Evolutionary conservation across 73 alveolate genomes (phyloP).

Genomic region (Symbiodinium natans): DNA sequence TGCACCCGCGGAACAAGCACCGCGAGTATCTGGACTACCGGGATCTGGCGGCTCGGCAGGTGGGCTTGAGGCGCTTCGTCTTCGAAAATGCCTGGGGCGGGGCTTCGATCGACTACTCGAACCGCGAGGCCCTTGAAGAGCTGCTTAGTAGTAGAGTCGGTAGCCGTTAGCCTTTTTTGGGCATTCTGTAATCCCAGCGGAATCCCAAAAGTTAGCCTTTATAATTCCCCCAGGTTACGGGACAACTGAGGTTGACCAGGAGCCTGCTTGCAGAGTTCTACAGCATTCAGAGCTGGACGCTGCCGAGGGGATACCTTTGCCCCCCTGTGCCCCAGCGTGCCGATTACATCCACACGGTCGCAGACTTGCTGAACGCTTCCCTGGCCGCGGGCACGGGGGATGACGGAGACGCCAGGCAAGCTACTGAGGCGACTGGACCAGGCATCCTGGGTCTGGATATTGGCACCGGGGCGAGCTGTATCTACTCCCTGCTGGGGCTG

Average conservation of each 20-base stretch:
- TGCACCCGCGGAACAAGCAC: constrained; percentile 90
- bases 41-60: constrained; percentile 59
- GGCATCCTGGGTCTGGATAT: not conserved
- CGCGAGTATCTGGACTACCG: constrained; percentile 73
- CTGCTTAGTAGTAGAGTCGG: too few species aligned
- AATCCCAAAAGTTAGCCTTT: too few species aligned
- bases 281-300: constrained; percentile 7
- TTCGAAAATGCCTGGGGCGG: constrained; percentile 50
- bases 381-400: not conserved
- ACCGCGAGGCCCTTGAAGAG: constrained; percentile 67
- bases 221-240: too few species aligned
- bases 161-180: too few species aligned
- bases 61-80: constrained; percentile 52
- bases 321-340: constrained; percentile 92
- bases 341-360: constrained; percentile 65
- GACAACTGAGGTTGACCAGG: too few species aligned
- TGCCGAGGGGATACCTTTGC: constrained; percentile 68
- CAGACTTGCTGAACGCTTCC: constrained; percentile 41
- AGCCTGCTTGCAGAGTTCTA: constrained; percentile 73
- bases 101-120: constrained; percentile 88
- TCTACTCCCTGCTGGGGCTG: constrained; percentile 55
- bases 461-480: constrained; percentile 75
- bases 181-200: too few species aligned
- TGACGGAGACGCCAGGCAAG: not conserved
- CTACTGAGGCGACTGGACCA: not conserved